These are phyloP conservation scores for Amorphotheca resinae DNA, from an alignment of 495 filamentous ascomycete species.

Conservation along the genomic window DNA sequence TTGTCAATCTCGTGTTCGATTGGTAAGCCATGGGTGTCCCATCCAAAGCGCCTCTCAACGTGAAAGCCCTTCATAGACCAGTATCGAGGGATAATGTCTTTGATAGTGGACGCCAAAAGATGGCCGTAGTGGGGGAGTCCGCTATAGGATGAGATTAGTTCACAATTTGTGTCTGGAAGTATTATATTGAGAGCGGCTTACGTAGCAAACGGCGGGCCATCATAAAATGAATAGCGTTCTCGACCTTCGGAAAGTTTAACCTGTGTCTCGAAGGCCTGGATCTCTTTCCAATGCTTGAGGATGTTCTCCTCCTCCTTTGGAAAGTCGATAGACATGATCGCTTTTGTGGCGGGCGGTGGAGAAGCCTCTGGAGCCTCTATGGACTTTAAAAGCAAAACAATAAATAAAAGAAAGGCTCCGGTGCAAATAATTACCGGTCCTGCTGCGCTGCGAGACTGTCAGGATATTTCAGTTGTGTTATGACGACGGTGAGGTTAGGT, in stretches of 20 bases:
- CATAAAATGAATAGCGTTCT: conserved; percentile 72
- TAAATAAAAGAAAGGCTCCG: not conserved
- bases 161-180: not conserved
- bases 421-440: no score
- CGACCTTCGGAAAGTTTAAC: conserved; percentile 47
- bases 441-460: no score
- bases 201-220: conserved; percentile 42
- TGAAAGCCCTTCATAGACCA: conserved; percentile 96
- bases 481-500: not conserved
- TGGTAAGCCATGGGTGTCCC: conserved; percentile 92
- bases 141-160: conserved; percentile 22
- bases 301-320: conserved; percentile 77
- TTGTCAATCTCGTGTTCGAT: conserved; percentile 99
- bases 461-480: not conserved
- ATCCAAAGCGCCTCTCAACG: conserved; percentile 58
- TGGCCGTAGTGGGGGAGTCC: conserved; percentile 93
- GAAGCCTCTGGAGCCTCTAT: not conserved
- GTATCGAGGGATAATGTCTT: conserved; percentile 92
- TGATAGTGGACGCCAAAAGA: conserved; percentile 89
- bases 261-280: conserved; percentile 74
- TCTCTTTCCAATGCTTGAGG: conserved; percentile 75
- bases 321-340: conserved; percentile 48
- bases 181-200: conserved; percentile 44
- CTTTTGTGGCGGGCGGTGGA: conserved; percentile 2
- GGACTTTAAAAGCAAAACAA: not conserved